Base-by-base conservation (phyloP, 805 yeast species). In the Sugiyamaella lignohabitans region DNA sequence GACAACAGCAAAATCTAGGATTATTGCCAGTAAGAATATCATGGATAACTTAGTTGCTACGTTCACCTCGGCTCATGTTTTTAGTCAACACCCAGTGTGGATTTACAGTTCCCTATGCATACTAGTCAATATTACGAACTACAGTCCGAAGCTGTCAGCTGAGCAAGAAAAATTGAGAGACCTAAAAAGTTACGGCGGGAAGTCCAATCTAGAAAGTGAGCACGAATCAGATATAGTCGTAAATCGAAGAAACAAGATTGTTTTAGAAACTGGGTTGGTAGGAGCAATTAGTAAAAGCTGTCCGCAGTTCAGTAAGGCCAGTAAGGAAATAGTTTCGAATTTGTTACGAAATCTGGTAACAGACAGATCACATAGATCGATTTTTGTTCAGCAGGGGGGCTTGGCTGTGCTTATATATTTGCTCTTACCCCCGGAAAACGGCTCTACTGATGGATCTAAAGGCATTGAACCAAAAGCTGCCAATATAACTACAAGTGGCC, bases 341-440 rank as follows among this genome's bases (percentile, higher is more conserved):
- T 51, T 62, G 22, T 50, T 67, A 40, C 55, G 62, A 16, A 59
- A 61, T 34, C 47, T 68, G 34, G 62, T 65, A 1, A 55, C 60
- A 17, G 54, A 54, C 21, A 48, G 49, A 39, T 16, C 52, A 5
- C 55, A 58, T 24, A 53, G 71, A 1, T 48, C 53, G 14, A 44
- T 30, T 2, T 53, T 65, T 23, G 62, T 64, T 3, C 51, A 53
- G 24, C 66, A 67, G 46, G 71, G 72, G 5, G 69, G 65, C 3
- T 57, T 61, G 19, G 56, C 67, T 2, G 54, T 63, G 6, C 51
- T 59, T 4, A 42, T 60, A 19, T 66, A 62, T 40, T 45, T 66
- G 16, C 50, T 59, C 50, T 46, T 53, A 14, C 58, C 42, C 14
- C 37, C 21, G 18, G 50, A 46, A 40, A 34, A 45, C 30, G 38